phyloP scores from a whole-genome alignment of 2,329 filamentous ascomycete species.

The Graphilbum ipis-grandicollis region DNA sequence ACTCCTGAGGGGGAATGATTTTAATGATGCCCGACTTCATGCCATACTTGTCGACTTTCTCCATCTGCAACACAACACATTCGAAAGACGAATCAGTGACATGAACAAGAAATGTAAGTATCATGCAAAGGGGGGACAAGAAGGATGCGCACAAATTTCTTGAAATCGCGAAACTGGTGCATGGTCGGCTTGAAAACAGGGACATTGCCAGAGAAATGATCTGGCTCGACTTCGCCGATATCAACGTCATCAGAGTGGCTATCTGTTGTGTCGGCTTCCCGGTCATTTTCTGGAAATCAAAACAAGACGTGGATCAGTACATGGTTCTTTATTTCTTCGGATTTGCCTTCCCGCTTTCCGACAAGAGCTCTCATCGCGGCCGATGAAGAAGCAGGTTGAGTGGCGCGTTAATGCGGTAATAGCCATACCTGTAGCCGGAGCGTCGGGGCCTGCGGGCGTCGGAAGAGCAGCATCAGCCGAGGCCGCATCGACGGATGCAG shows the following conservation, averaged over 20 bases:
- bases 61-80: conserved; percentile 30
- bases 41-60: conserved; percentile 79
- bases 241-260: conserved; percentile 24
- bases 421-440: too few relatives aligned
- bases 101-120: too few relatives aligned
- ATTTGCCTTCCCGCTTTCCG: too few relatives aligned
- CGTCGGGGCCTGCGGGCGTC: too few relatives aligned
- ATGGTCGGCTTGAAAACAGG: conserved; percentile 93
- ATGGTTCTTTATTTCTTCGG: too few relatives aligned
- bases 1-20: conserved; percentile 83
- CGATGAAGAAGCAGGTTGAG: too few relatives aligned
- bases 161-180: conserved; percentile 88
- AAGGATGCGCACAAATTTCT: conserved; percentile 53
- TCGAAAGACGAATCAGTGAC: too few relatives aligned
- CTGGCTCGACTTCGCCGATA: conserved; percentile 63
- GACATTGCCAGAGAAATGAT: conserved; percentile 80
- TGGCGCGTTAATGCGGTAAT: too few relatives aligned
- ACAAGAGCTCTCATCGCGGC: too few relatives aligned
- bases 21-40: conserved; percentile 98
- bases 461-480: neutral
- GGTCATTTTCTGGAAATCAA: too few relatives aligned
- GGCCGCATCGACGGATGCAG: neutral
- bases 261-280: too few relatives aligned
- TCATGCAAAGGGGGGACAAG: neutral
- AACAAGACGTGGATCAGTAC: too few relatives aligned